phyloP scores from a whole-genome alignment of 2,329 filamentous ascomycete species.

The Rhynchosporium agropyri region DNA sequence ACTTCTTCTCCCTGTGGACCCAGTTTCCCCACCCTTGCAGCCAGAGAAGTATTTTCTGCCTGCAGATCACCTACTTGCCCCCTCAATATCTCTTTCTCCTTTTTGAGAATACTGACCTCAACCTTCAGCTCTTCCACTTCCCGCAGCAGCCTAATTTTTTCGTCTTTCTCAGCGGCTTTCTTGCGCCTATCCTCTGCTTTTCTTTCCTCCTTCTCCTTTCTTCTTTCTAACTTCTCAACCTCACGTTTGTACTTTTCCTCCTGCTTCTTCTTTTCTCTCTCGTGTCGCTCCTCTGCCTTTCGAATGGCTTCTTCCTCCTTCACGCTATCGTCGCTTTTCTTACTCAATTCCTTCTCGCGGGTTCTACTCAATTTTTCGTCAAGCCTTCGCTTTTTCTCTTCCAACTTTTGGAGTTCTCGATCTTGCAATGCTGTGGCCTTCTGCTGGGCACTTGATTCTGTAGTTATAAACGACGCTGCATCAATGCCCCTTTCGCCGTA shows the following conservation, averaged over 20 bases:
- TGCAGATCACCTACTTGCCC: slow-evolving; percentile 60
- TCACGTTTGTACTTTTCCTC: slow-evolving; percentile 52
- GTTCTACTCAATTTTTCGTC: slow-evolving; percentile 64
- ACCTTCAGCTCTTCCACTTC: slow-evolving; percentile 56
- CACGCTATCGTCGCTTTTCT: slow-evolving; percentile 50
- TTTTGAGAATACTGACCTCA: slow-evolving; percentile 59
- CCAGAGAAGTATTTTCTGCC: slow-evolving; percentile 61
- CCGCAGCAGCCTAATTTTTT: slow-evolving; percentile 51
- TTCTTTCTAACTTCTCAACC: slow-evolving; percentile 14
- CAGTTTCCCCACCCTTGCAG: slow-evolving; percentile 54
- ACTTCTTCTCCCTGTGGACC: slow-evolving; percentile 40
- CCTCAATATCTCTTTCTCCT: slow-evolving; percentile 57
- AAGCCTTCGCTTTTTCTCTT: slow-evolving; percentile 61
- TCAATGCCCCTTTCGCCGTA: slow-evolving; percentile 33
- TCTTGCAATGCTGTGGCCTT: slow-evolving; percentile 50
- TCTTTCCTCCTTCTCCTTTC: slow-evolving; percentile 13
- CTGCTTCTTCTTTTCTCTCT: slow-evolving; percentile 42
- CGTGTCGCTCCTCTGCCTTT: slow-evolving; percentile 65
- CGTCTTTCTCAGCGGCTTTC: slow-evolving; percentile 58
- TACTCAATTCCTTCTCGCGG: slow-evolving; percentile 51
- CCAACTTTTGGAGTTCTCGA: slow-evolving; percentile 66
- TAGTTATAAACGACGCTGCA: slow-evolving; percentile 39
- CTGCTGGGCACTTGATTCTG: slow-evolving; percentile 46
- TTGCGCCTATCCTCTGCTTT: slow-evolving; percentile 50
- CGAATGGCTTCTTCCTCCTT: slow-evolving; percentile 54